Conservation (phyloP, 805 yeast species). For the Starmerella scarabaei region DNA sequence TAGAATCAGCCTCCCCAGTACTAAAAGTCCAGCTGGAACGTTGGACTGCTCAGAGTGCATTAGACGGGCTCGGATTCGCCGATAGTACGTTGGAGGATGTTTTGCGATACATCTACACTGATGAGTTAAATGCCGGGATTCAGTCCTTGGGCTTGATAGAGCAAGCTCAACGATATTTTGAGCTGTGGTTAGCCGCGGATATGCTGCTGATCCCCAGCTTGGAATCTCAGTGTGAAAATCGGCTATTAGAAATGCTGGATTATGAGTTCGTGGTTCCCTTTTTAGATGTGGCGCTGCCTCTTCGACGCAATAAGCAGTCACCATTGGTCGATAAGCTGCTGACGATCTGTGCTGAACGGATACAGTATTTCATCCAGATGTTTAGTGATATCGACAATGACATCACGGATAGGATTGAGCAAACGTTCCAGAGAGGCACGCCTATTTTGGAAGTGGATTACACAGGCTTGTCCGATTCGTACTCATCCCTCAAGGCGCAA, state of each 20-base stretch:
- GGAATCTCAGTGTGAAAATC: slow-evolving; percentile 11
- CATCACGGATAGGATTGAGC: slow-evolving; percentile 5
- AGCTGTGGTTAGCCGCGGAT: slow-evolving; percentile 18
- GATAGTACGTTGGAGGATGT: slow-evolving; percentile 5
- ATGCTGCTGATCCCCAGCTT: slow-evolving; percentile 17
- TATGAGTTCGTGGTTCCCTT: slow-evolving; percentile 14
- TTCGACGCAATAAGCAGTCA: not conserved
- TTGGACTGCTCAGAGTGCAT: slow-evolving; percentile 3
- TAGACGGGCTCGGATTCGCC: not conserved
- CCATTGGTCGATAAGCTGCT: slow-evolving; percentile 1
- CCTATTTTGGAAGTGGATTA: slow-evolving; percentile 2
- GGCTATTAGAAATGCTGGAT: slow-evolving; percentile 14
- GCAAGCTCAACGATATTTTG: slow-evolving; percentile 9
- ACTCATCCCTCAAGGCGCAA: not conserved
- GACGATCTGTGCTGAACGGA: slow-evolving; percentile 1
- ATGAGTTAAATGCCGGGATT: not conserved
- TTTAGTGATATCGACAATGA: slow-evolving; percentile 3
- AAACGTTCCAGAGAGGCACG: not conserved
- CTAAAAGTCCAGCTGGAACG: slow-evolving; percentile 12
- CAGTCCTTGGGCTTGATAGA: not conserved
- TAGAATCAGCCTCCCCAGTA: slow-evolving; percentile 12
- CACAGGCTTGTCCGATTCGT: not conserved
- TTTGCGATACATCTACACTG: slow-evolving; percentile 14
- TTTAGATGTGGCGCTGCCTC: not conserved
- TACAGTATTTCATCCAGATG: slow-evolving; percentile 3